These are phyloP conservation scores for Begonia fuchsioides DNA, from an alignment of 306 rosid genomes.

Conservation along the genomic window DNA sequence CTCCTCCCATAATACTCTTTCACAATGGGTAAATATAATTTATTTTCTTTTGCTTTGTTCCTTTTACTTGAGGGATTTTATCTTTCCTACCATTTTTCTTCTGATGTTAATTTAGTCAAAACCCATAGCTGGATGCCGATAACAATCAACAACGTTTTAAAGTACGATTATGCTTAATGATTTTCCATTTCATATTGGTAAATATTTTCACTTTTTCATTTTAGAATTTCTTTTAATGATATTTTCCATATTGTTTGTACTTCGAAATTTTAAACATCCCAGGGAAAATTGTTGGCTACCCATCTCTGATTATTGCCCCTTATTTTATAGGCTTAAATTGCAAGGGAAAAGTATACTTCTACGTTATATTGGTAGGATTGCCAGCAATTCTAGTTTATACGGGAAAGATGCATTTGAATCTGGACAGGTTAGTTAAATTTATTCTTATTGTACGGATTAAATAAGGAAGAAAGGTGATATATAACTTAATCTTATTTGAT, in stretches of 20 bases:
- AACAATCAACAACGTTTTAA: too few species aligned
- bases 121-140: too few species aligned
- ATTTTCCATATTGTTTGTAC: too few species aligned
- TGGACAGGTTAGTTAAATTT: slow-evolving; percentile 41
- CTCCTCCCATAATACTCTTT: slow-evolving; percentile 28
- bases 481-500: background rate
- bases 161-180: background rate
- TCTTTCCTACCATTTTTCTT: background rate
- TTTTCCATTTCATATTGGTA: too few species aligned
- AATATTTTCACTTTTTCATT: too few species aligned
- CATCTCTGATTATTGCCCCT: background rate
- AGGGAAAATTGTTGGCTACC: background rate
- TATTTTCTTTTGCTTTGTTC: background rate
- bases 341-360: slow-evolving; percentile 50
- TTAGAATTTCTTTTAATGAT: too few species aligned
- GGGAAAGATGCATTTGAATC: slow-evolving; percentile 48
- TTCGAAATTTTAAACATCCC: background rate
- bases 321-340: slow-evolving; percentile 40
- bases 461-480: background rate
- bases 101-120: background rate
- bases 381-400: slow-evolving; percentile 41
- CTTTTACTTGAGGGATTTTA: background rate
- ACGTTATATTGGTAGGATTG: slow-evolving; percentile 43
- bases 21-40: slow-evolving; percentile 35
- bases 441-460: too few species aligned